Evolutionary conservation across 148 eudicot species (phyloP).

Genomic region (Gaultheria prostrata): DNA sequence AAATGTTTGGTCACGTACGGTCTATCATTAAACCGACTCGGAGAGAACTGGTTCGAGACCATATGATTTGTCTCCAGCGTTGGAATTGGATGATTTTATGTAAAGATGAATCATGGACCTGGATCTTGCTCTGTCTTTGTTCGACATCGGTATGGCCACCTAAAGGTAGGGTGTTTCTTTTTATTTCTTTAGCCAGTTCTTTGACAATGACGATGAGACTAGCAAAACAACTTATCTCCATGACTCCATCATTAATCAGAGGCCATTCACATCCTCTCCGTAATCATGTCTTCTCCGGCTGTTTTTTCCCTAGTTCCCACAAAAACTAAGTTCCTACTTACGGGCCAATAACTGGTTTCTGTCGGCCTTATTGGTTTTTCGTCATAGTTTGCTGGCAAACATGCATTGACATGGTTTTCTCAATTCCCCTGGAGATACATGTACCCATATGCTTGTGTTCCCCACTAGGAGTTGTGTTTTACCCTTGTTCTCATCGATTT

Average conservation of each 20-base stretch:
- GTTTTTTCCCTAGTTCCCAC: neutral
- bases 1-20: neutral
- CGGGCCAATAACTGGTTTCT: neutral
- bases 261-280: neutral
- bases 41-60: neutral
- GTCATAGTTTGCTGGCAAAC: neutral
- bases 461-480: neutral
- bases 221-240: neutral
- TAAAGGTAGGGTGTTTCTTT: neutral
- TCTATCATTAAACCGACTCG: neutral
- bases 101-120: neutral
- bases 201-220: neutral
- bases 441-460: neutral
- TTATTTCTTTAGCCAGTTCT: neutral
- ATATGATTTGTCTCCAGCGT: neutral
- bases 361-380: neutral
- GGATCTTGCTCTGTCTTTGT: neutral
- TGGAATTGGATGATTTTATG: neutral
- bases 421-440: neutral
- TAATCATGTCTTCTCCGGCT: neutral
- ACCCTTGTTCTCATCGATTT: neutral
- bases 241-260: neutral
- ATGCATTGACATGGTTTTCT: slow-evolving; percentile 1
- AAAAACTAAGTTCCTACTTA: neutral
- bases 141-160: neutral